Conservation (phyloP, 2,329 filamentous ascomycete genomes). For the Albifimbria verrucaria region DNA sequence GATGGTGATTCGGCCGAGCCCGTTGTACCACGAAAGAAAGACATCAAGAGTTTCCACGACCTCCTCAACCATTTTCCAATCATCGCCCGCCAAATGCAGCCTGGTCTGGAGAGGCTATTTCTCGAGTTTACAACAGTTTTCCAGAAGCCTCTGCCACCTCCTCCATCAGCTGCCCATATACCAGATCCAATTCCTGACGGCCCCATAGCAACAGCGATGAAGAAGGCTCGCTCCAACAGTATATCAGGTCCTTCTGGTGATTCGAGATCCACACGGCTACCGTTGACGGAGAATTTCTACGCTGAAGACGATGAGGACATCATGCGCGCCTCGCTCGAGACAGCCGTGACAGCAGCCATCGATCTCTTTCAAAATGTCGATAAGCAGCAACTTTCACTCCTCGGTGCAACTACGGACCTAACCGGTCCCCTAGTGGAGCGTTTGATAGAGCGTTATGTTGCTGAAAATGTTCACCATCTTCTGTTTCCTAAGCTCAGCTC, state of each 20-base stretch:
- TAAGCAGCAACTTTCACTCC: constrained; percentile 86
- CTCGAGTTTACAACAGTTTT: constrained; percentile 84
- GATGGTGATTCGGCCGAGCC: constrained; percentile 40
- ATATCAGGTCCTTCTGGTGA: constrained; percentile 30
- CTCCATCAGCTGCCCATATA: constrained; percentile 59
- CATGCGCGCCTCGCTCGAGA: constrained; percentile 85
- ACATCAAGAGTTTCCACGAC: constrained; percentile 87
- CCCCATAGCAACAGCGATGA: constrained; percentile 52
- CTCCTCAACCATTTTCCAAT: constrained; percentile 88
- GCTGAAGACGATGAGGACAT: constrained; percentile 88
- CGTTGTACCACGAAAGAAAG: constrained; percentile 66
- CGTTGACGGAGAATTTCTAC: constrained; percentile 63
- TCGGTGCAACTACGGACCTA: constrained; percentile 89
- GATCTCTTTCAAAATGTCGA: constrained; percentile 95
- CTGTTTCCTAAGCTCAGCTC: constrained; percentile 80
- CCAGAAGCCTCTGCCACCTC: constrained; percentile 77
- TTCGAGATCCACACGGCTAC: constrained; percentile 31
- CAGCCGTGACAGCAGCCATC: constrained; percentile 87
- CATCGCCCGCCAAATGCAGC: constrained; percentile 95
- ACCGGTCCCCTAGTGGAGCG: constrained; percentile 90
- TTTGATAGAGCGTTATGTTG: constrained; percentile 90
- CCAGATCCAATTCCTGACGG: constrained; percentile 57
- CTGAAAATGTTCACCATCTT: constrained; percentile 87
- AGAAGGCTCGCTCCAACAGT: constrained; percentile 52
- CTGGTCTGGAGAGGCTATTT: constrained; percentile 84